Conservation (phyloP, 805 yeast genomes). For the Lachancea sp. region DNA sequence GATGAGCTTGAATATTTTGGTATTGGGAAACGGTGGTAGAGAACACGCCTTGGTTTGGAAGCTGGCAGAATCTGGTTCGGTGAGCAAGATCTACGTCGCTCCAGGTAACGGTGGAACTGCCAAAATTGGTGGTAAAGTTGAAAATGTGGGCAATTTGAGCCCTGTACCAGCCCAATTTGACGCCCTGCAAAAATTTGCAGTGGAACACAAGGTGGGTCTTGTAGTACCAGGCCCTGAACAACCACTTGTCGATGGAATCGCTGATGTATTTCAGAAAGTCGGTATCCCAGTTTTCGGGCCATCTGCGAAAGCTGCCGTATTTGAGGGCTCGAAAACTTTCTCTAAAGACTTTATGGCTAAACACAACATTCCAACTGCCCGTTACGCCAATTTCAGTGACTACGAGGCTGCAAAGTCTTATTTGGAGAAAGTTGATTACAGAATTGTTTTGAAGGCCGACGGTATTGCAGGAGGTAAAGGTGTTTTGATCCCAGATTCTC, state of each 20-base stretch:
- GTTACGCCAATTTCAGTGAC: conserved; percentile 71
- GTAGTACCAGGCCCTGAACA: conserved; percentile 99
- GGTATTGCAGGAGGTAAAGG: conserved; percentile 99
- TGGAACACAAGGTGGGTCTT: conserved; percentile 54
- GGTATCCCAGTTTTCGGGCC: conserved; percentile 99
- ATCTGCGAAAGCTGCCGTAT: conserved; percentile 75
- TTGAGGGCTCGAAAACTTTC: conserved; percentile 96
- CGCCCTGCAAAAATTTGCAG: conserved; percentile 66
- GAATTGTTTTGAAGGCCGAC: conserved; percentile 90
- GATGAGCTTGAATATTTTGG: conserved; percentile 54
- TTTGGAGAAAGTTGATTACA: conserved; percentile 56
- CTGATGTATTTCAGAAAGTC: conserved; percentile 61
- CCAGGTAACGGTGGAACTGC: conserved; percentile 97
- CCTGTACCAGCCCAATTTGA: conserved; percentile 63
- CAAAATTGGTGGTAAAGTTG: conserved; percentile 44
- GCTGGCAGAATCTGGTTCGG: conserved; percentile 69
- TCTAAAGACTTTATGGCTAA: conserved; percentile 90
- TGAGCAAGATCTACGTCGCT: conserved; percentile 74
- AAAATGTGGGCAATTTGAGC: conserved; percentile 59
- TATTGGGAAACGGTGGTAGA: conserved; percentile 97
- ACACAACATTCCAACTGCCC: conserved; percentile 92
- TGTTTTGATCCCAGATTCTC: conserved; percentile 81
- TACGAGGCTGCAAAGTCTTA: conserved; percentile 71
- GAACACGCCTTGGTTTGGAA: conserved; percentile 97
- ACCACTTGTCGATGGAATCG: conserved; percentile 91